phyloP scores from a whole-genome alignment of 345 rosid genomes.

The Camelina neglecta region DNA sequence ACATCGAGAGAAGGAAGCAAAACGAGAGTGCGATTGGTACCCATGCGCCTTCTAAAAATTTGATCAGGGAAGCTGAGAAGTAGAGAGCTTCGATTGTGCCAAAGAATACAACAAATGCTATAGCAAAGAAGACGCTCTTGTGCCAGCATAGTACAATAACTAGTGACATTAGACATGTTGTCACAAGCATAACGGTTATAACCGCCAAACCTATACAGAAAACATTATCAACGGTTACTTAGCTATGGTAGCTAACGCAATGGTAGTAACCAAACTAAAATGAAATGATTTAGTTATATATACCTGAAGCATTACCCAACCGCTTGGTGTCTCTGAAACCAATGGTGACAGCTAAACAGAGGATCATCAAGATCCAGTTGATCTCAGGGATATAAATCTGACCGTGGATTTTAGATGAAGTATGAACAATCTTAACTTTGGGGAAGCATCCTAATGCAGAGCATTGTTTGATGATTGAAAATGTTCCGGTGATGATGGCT shows the following conservation, averaged over 20 bases:
- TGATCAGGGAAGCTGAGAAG: constrained; percentile 91
- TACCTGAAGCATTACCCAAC: constrained; percentile 95
- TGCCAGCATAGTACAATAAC: constrained; percentile 97
- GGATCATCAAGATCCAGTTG: constrained; percentile 85
- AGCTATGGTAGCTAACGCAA: not conserved
- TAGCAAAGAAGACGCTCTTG: constrained; percentile 67
- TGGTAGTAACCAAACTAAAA: not conserved
- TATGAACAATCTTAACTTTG: constrained; percentile 82
- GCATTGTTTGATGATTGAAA: constrained; percentile 90
- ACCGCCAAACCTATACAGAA: constrained; percentile 85
- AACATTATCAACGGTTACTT: not conserved
- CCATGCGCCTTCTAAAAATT: constrained; percentile 99
- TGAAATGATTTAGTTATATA: not conserved
- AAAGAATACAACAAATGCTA: constrained; percentile 72
- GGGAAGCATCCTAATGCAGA: constrained; percentile 90
- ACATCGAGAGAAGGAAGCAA: constrained; percentile 77
- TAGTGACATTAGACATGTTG: constrained; percentile 94
- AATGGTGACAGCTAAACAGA: constrained; percentile 88
- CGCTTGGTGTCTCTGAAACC: constrained; percentile 85
- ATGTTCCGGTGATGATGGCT: constrained; percentile 92
- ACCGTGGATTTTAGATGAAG: constrained; percentile 87
- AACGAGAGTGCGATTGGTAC: constrained; percentile 90
- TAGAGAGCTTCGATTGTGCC: constrained; percentile 92
- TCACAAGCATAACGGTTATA: constrained; percentile 97
- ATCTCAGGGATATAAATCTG: constrained; percentile 97